These are phyloP conservation scores for Lobulomyces angularis DNA, from an alignment of 192 early-diverging fungal genomes.

Conservation along the genomic window DNA sequence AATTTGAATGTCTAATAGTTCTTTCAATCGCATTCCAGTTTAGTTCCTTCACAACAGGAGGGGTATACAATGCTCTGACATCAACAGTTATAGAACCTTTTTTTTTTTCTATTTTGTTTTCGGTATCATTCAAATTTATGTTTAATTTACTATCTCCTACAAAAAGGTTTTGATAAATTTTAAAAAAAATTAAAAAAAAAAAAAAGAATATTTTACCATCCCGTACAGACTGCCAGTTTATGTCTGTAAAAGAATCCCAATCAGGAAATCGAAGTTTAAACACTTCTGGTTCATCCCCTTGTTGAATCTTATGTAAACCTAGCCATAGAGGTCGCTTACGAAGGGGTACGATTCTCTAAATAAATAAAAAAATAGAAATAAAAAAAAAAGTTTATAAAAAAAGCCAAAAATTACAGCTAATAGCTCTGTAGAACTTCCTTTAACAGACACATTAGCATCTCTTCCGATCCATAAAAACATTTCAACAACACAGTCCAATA, in stretches of 20 bases:
- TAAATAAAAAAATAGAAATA: background rate
- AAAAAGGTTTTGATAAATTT: no score
- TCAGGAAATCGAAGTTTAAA: slow-evolving; percentile 38
- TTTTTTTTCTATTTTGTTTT: no score
- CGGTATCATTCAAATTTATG: no score
- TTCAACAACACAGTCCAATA: slow-evolving; percentile 32
- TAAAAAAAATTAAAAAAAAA: no score
- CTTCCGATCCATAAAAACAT: slow-evolving; percentile 39
- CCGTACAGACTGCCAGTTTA: slow-evolving; percentile 18
- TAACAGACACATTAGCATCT: slow-evolving; percentile 3
- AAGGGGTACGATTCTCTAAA: slow-evolving; percentile 20
- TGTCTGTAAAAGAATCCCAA: slow-evolving; percentile 17
- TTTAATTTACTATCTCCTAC: no score
- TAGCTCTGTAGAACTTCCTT: slow-evolving; percentile 19
- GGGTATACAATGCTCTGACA: slow-evolving; percentile 31
- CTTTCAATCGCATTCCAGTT: slow-evolving; percentile 6
- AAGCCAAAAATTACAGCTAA: slow-evolving; percentile 20
- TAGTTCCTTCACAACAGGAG: slow-evolving; percentile 5
- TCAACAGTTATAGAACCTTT: slow-evolving; percentile 23
- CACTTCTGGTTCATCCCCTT: slow-evolving; percentile 28
- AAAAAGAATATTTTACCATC: no score
- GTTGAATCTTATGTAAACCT: slow-evolving; percentile 15
- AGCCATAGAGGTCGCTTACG: slow-evolving; percentile 26
- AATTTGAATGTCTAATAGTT: slow-evolving; percentile 18
- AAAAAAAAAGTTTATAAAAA: background rate